Percentiles rank a stretch among this genome's conserved stretches.
Conservation (phyloP, 164 flowering plant genomes). For the Brasenia schreberi region DNA sequence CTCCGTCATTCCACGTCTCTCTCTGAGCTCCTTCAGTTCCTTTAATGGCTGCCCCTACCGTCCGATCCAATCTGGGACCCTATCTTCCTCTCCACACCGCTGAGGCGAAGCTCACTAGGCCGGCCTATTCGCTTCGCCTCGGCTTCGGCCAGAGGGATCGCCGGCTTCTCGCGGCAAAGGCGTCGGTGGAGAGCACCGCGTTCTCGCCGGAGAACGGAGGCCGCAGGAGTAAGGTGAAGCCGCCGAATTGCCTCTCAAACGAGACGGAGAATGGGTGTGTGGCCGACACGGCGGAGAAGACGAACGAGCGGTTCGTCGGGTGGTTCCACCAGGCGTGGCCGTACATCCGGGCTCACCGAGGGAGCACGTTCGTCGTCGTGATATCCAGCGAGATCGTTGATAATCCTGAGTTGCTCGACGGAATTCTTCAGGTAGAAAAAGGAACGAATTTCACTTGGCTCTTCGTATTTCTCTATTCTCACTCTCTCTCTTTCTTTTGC, state of each 20-base stretch:
- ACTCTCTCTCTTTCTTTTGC: neutral
- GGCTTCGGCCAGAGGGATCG: neutral
- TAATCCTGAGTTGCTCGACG: conserved; percentile 22
- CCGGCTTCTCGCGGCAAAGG: neutral
- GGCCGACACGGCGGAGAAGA: neutral
- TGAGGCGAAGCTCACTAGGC: neutral
- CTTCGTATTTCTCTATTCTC: neutral
- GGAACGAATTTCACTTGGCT: neutral
- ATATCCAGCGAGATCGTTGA: conserved; percentile 41
- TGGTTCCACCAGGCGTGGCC: conserved; percentile 50
- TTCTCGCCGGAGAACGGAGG: neutral
- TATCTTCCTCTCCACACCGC: neutral
- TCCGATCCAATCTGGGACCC: neutral
- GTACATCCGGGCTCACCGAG: conserved; percentile 41
- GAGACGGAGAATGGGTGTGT: neutral
- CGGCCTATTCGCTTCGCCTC: neutral
- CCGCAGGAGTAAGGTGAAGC: neutral
- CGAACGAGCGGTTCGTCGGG: conserved; percentile 16
- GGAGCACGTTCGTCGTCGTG: conserved; percentile 53
- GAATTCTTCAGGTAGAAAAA: conserved; percentile 41
- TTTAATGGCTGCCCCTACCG: neutral
- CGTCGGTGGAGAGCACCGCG: neutral
- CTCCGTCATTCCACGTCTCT: neutral
- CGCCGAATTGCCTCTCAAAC: neutral
- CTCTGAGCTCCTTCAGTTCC: neutral